Percentiles rank a stretch among this genome's conserved stretches.
Conservation (phyloP, 495 filamentous ascomycete species). For the Neurospora sp. region DNA sequence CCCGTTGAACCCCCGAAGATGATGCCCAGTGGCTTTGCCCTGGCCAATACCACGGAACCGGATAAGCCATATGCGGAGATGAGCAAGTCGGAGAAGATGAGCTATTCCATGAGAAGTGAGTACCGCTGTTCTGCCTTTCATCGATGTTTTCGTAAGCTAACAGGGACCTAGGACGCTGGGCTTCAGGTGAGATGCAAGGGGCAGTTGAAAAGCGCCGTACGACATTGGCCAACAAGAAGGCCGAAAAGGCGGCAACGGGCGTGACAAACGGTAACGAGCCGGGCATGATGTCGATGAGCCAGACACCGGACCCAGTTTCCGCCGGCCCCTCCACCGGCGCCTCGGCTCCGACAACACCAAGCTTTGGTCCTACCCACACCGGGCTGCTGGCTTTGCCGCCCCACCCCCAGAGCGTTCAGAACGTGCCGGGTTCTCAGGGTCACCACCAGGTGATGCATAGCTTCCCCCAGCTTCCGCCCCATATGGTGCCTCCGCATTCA, state of each 20-base stretch:
- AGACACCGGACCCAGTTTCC: conserved; percentile 7
- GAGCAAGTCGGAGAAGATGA: conserved; percentile 46
- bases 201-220: conserved; percentile 40
- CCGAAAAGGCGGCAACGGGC: conserved; percentile 14
- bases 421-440: neutral
- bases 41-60: conserved; percentile 10
- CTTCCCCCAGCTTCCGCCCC: neutral
- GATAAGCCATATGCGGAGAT: conserved; percentile 38
- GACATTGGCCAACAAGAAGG: conserved; percentile 40
- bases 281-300: neutral
- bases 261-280: neutral
- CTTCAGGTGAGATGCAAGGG: conserved; percentile 36
- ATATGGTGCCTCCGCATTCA: neutral
- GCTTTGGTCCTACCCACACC: conserved; percentile 1
- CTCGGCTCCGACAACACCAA: conserved; percentile 10
- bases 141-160: conserved; percentile 7
- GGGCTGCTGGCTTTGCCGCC: conserved; percentile 6
- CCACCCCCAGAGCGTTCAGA: neutral
- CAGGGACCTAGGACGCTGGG: conserved; percentile 33
- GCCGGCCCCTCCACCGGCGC: conserved; percentile 9
- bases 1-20: neutral
- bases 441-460: neutral
- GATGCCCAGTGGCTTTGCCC: neutral
- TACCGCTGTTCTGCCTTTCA: neutral
- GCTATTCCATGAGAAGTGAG: conserved; percentile 39